These are phyloP conservation scores for Trypanosoma brucei DNA, from an alignment of 208 protist species.

Conservation along the genomic window DNA sequence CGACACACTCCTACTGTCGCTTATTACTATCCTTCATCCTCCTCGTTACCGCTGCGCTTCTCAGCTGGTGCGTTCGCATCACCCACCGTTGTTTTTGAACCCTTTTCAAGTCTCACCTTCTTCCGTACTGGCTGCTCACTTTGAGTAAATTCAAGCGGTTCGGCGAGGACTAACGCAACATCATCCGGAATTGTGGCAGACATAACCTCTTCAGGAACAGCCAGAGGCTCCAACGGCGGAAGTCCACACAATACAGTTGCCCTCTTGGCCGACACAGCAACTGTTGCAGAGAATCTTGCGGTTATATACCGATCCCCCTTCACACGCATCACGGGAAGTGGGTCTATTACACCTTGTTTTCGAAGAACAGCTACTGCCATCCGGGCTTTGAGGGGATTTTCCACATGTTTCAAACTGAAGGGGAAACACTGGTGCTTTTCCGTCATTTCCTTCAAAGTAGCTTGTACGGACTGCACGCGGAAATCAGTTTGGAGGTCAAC, in stretches of 20 bases:
- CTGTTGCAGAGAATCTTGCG: constrained; percentile 74
- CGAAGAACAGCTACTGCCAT: constrained; percentile 65
- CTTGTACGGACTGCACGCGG: constrained; percentile 53
- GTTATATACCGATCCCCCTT: constrained; percentile 60
- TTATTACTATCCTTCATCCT: too few relatives aligned
- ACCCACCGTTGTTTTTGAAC: too few relatives aligned
- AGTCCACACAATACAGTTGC: constrained; percentile 75
- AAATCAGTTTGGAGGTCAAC: constrained; percentile 53
- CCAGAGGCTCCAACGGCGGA: constrained; percentile 36
- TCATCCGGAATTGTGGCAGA: constrained; percentile 28
- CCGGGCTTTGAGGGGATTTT: constrained; percentile 53
- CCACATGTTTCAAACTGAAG: constrained; percentile 66
- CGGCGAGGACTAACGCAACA: constrained; percentile 33
- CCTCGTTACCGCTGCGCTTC: too few relatives aligned
- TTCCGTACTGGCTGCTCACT: constrained; percentile 6
- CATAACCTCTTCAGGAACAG: constrained; percentile 27
- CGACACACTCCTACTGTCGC: too few relatives aligned
- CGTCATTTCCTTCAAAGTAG: constrained; percentile 57
- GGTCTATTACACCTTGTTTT: constrained; percentile 62
- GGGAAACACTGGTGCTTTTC: constrained; percentile 75
- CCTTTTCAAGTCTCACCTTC: not conserved
- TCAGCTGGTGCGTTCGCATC: too few relatives aligned
- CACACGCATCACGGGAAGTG: constrained; percentile 43
- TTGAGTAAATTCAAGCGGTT: constrained; percentile 44
- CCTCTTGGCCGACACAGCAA: constrained; percentile 63